Percentiles rank a stretch among this genome's conserved stretches.
phyloP scores from a whole-genome alignment of 352 stramenopile genomes.

The Pythium guiyangense region DNA sequence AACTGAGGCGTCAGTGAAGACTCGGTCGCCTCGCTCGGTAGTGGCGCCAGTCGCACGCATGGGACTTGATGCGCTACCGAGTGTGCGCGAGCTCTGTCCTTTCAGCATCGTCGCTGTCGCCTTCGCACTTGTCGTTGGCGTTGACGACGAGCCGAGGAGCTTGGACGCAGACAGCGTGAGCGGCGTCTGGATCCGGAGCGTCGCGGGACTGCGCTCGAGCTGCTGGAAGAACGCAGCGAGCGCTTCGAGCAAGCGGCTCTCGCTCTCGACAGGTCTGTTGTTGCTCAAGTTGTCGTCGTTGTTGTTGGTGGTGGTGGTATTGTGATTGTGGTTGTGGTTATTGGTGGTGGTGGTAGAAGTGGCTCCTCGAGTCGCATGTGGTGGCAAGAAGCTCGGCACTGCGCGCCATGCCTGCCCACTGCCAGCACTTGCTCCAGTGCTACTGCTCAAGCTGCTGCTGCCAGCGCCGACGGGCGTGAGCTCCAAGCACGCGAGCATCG shows the following conservation, averaged over 20 bases:
- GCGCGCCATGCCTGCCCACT: neutral
- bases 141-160: neutral
- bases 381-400: conserved; percentile 1
- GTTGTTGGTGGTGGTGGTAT: conserved; percentile 4
- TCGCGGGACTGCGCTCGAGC: conserved; percentile 19
- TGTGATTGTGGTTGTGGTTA: no score
- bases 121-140: neutral
- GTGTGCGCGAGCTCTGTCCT: neutral
- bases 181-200: conserved; percentile 19
- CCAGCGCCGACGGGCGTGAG: conserved; percentile 10
- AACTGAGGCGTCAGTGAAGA: neutral
- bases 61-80: neutral
- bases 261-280: neutral
- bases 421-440: conserved; percentile 9
- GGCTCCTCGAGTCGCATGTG: neutral
- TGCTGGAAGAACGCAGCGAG: conserved; percentile 23
- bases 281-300: no score
- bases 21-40: no score
- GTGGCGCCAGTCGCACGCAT: neutral
- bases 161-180: conserved; percentile 1
- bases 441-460: neutral
- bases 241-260: conserved; percentile 14
- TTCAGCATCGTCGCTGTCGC: no score
- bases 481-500: conserved; percentile 26
- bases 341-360: no score